These are phyloP conservation scores for barrel medic (Medicago truncatula) DNA, from an alignment of 306 rosid genomes.

Conservation along the genomic window DNA sequence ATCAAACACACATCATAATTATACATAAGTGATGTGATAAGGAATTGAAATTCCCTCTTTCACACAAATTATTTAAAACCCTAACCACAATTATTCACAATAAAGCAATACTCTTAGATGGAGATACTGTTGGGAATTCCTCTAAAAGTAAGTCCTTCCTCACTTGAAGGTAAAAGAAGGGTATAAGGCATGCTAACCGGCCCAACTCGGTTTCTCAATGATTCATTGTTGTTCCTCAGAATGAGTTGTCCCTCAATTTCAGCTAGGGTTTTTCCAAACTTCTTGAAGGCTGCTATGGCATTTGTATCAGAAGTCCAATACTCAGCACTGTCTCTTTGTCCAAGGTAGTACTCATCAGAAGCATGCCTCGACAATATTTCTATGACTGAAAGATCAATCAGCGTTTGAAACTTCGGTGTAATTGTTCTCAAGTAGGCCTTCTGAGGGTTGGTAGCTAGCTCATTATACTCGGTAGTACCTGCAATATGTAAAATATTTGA, in stretches of 20 bases:
- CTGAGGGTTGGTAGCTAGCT: constrained; percentile 46
- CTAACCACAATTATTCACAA: not conserved
- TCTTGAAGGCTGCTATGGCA: constrained; percentile 45
- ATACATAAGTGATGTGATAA: not conserved
- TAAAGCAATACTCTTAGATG: constrained; percentile 16
- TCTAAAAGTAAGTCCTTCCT: constrained; percentile 63
- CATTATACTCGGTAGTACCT: constrained; percentile 59
- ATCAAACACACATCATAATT: not conserved
- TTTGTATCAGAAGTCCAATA: constrained; percentile 37
- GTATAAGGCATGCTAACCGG: constrained; percentile 73
- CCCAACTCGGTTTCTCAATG: constrained; percentile 48
- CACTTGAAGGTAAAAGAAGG: constrained; percentile 63
- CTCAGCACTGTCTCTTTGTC: constrained; percentile 47
- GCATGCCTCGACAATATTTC: constrained; percentile 53
- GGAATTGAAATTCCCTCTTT: constrained; percentile 12
- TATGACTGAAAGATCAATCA: constrained; percentile 55
- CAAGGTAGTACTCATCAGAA: constrained; percentile 50
- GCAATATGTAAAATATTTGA: not conserved
- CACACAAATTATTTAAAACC: constrained; percentile 23
- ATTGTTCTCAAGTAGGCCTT: constrained; percentile 58
- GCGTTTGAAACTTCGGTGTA: constrained; percentile 55
- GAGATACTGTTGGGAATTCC: constrained; percentile 84
- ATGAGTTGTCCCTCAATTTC: constrained; percentile 41
- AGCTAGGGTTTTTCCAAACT: constrained; percentile 53
- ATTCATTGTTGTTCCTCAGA: constrained; percentile 9